A percentile compares a stretch with the other conserved stretches of the same genome.
Evolutionary conservation across 2,329 filamentous ascomycete genomes (phyloP).

Genomic region (Aciculosporium take): DNA sequence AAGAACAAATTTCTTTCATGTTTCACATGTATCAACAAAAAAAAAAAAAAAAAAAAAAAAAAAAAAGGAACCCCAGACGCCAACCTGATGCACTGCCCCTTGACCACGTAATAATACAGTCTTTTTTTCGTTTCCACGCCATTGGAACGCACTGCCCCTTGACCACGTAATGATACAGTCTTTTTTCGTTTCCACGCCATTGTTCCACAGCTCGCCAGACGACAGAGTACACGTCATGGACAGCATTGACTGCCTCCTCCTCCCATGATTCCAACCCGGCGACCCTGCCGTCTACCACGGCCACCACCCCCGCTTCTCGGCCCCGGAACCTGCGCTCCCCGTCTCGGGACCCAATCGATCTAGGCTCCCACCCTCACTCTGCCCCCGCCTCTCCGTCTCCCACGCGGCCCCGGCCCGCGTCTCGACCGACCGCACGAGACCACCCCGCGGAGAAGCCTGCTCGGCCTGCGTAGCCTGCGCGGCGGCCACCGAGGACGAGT

Average conservation of each 20-base stretch:
- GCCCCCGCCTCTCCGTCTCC: slow-evolving; percentile 35
- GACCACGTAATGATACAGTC: slow-evolving; percentile 26
- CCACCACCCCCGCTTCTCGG: slow-evolving; percentile 36
- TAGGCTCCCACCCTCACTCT: slow-evolving; percentile 34
- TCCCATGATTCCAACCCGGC: background rate
- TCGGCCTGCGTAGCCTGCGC: slow-evolving; percentile 8
- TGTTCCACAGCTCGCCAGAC: slow-evolving; percentile 6
- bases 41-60: too few relatives aligned
- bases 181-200: slow-evolving; percentile 7
- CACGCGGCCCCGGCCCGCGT: slow-evolving; percentile 30
- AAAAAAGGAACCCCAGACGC: slow-evolving; percentile 26
- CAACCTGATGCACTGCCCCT: slow-evolving; percentile 31
- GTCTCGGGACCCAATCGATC: slow-evolving; percentile 33
- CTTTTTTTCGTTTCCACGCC: slow-evolving; percentile 6
- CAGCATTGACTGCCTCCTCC: background rate
- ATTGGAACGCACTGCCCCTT: slow-evolving; percentile 23
- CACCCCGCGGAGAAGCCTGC: slow-evolving; percentile 7
- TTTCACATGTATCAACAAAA: slow-evolving; percentile 21
- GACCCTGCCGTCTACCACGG: slow-evolving; percentile 18
- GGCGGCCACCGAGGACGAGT: slow-evolving; percentile 9
- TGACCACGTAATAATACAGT: slow-evolving; percentile 26
- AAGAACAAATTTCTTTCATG: too few relatives aligned
- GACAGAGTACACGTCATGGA: background rate
- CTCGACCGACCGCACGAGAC: slow-evolving; percentile 14
- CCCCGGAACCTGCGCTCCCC: slow-evolving; percentile 10